Base-by-base conservation (phyloP, 495 filamentous ascomycete species). In the Neurospora sp. region DNA sequence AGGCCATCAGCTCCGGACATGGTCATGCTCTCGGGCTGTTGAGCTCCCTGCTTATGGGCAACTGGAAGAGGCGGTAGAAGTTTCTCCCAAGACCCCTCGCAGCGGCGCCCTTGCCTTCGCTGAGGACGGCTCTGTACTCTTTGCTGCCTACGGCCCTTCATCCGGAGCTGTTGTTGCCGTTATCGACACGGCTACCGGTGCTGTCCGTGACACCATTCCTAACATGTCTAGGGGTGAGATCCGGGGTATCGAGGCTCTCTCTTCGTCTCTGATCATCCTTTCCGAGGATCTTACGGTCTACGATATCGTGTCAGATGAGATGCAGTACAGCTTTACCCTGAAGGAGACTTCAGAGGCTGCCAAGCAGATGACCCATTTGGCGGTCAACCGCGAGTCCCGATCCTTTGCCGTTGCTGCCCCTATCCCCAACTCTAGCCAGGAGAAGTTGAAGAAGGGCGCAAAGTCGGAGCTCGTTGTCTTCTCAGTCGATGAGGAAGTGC, bases 111-210 rank as follows among this genome's bases (percentile, higher is more conserved):
- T 97, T 61, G 83, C 89, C 20, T 97, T 92, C 79, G 96, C 95
- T 2, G 87, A 91, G 71, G 96, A 99, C 80, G 94, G 93, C 2
- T 98, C 96, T 4, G 86, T 93, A 3, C 84, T 98, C 38, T 96
- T 93, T 40, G 90, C 82, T 73, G 83, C 85, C 38, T 76, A 82
- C 35, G 83, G 82, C 20, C 78, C 81, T 35, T 70, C 79, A 20
- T 80, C 84, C 12, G 81, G 84, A 35, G 87, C 84, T 4, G 77
- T 87, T 14, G 76, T 92, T 72, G 81, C 92, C 53, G 79, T 78
- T 37, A 85, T 93, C 72, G 87, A 92, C 75, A 83, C 90, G 3
- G 80, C 82, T 69, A 86, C 85, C 2, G 91, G 91, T 1, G 77
- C 76, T 22, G 79, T 92, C 70, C 83, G 82, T 27, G 83, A 85